A percentile compares a stretch with the other conserved stretches of the same genome.
These are phyloP conservation scores for Arctium minus DNA, from an alignment of 129 eudicot genomes.

Conservation along the genomic window DNA sequence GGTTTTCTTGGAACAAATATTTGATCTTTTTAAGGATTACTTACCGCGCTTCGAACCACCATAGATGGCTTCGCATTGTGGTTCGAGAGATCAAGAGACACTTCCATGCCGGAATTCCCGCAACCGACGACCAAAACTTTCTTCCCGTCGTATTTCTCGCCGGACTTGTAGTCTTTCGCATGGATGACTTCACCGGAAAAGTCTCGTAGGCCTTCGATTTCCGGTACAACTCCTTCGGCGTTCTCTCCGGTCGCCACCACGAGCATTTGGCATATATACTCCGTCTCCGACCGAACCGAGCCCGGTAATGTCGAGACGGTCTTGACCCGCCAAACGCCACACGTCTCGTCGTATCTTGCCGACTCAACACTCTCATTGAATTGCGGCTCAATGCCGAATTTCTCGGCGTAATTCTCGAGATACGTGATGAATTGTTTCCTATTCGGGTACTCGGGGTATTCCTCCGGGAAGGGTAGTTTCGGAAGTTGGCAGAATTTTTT, in stretches of 20 bases:
- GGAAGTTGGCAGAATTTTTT: conserved; percentile 90
- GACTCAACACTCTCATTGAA: conserved; percentile 75
- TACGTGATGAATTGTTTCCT: conserved; percentile 71
- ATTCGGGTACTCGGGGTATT: conserved; percentile 80
- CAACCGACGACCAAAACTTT: conserved; percentile 86
- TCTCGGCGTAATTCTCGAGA: conserved; percentile 67
- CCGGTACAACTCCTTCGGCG: conserved; percentile 69
- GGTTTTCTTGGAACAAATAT: background rate
- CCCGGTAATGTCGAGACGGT: conserved; percentile 34
- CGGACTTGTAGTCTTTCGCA: conserved; percentile 78
- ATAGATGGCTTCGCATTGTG: conserved; percentile 71
- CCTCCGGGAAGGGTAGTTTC: conserved; percentile 65
- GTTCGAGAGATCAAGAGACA: conserved; percentile 87
- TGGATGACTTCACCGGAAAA: conserved; percentile 79
- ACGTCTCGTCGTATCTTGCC: conserved; percentile 71
- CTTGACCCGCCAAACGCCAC: conserved; percentile 67
- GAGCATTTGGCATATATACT: conserved; percentile 79
- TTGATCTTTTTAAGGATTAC: background rate
- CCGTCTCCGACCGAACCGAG: conserved; percentile 43
- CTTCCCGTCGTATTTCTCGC: conserved; percentile 55
- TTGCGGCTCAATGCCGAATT: conserved; percentile 62
- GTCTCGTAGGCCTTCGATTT: conserved; percentile 61
- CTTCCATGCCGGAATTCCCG: conserved; percentile 97
- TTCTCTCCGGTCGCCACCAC: conserved; percentile 93
- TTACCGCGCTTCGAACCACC: conserved; percentile 88